Percentiles rank a stretch among this genome's conserved stretches.
These are phyloP conservation scores for Crinitomyces ghanaensis DNA, from an alignment of 805 yeast species.

Conservation along the genomic window DNA sequence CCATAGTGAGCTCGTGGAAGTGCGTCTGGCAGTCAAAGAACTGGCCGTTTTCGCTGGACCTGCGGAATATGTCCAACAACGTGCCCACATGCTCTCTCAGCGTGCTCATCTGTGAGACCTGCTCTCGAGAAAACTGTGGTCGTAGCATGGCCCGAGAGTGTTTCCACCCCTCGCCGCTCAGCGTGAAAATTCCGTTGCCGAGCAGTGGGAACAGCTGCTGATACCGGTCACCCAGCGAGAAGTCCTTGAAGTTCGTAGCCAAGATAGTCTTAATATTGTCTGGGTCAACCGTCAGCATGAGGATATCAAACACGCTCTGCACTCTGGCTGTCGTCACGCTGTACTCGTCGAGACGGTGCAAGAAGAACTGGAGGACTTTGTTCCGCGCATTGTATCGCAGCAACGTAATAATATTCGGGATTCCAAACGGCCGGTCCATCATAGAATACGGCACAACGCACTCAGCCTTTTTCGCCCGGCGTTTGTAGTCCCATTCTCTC, in stretches of 20 bases:
- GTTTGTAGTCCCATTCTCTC: background rate
- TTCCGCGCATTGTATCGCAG: constrained; percentile 1
- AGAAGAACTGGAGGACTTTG: constrained; percentile 2
- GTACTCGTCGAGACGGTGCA: background rate
- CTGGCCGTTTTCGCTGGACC: background rate
- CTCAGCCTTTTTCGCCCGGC: constrained; percentile 2
- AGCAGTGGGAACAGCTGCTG: constrained; percentile 21
- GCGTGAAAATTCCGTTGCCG: constrained; percentile 29
- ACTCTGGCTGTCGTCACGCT: constrained; percentile 1
- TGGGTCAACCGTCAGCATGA: constrained; percentile 20
- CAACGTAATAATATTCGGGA: background rate
- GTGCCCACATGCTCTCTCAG: constrained; percentile 20
- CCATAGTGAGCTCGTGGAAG: constrained; percentile 23
- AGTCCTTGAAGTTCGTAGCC: constrained; percentile 26
- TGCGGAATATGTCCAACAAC: constrained; percentile 10
- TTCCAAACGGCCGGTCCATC: constrained; percentile 5
- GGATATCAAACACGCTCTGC: constrained; percentile 5
- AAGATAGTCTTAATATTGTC: constrained; percentile 26
- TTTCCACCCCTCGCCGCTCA: constrained; percentile 27
- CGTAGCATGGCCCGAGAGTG: constrained; percentile 28
- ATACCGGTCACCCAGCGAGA: constrained; percentile 21
- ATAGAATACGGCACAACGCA: background rate
- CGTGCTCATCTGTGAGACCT: constrained; percentile 21
- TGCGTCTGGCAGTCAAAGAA: constrained; percentile 20
- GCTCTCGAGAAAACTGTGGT: constrained; percentile 27